Base-by-base conservation (phyloP, 2,329 filamentous ascomycete species). In the Cadophora luteo-olivacea region DNA sequence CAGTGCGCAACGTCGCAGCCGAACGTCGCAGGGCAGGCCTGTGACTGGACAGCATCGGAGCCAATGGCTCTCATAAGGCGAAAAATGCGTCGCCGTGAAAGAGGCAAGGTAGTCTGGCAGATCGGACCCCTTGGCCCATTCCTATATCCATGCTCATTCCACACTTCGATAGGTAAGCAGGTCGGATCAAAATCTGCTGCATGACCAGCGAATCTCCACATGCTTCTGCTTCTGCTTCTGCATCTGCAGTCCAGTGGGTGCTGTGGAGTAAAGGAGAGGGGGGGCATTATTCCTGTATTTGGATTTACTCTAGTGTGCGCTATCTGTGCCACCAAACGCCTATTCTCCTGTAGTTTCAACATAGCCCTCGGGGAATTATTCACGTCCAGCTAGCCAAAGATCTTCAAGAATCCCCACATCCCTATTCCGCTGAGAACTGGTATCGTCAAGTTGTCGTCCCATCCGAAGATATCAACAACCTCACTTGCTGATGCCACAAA, bases 401-500 rank as follows among this genome's bases (percentile, higher is more conserved):
- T 80, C 82, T 92, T 97, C 75, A 98, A 85, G 79, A 99, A 97
- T 0, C 91, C 92, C 91, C 92, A 97, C 70, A 99, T 89, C 7
- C 94, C 94, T 57, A 93, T 81, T 29, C 94, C 94, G 78, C 93
- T 97, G 61, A 99, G 84, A 32, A 97, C 89, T 1, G 96, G 96
- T 79, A 99, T 99, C 61, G 95, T 98, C 75, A 99, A 84, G 80
- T 99, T 99, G 81, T 99, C 96, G 77, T 99, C 96, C 92, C 93
- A 94, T 60, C 94, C 93, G 78, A 94, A 97, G 0, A 98, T 77
- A 81, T 99, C 94, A 57, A 97, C 85, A 19, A 95, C 91, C 81
- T 99, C 96, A 77, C 94, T 97, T 55, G 90, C 89, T 67, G 94
- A 93, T 52, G 94, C 96, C 64, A 95, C 88, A 54, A 98, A 81